phyloP scores from a whole-genome alignment of 2,329 filamentous ascomycete genomes.

The Penicillium hordei region DNA sequence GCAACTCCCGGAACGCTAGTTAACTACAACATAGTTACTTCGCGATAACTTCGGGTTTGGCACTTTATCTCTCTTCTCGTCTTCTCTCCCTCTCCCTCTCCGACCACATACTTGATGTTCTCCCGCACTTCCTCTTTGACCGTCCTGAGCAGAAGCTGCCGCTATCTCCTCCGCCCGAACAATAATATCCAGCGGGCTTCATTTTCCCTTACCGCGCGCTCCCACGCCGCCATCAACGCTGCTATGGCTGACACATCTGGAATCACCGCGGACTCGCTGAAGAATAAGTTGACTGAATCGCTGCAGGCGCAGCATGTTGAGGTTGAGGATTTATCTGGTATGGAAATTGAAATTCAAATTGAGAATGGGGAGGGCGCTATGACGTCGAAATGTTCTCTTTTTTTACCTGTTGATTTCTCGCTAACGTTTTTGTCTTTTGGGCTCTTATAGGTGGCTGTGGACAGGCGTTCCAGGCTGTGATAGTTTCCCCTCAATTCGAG shows the following conservation, averaged over 20 bases:
- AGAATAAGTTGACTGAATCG: constrained; percentile 65
- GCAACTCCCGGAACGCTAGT: background rate
- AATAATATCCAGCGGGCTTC: constrained; percentile 25
- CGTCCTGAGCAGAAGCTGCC: constrained; percentile 41
- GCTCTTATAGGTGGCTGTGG: constrained; percentile 62
- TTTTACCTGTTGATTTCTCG: background rate
- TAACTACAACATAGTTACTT: too few relatives aligned
- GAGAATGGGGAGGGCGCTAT: background rate
- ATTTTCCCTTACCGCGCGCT: constrained; percentile 38
- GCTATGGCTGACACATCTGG: constrained; percentile 53
- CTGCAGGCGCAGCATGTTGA: constrained; percentile 77
- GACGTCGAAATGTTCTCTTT: background rate
- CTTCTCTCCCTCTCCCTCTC: background rate
- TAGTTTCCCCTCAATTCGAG: constrained; percentile 68
- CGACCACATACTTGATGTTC: constrained; percentile 37
- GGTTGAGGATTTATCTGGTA: constrained; percentile 91
- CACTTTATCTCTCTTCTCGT: background rate
- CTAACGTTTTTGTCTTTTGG: background rate
- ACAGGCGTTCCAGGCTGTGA: constrained; percentile 68
- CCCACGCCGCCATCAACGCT: constrained; percentile 35
- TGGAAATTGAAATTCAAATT: constrained; percentile 21
- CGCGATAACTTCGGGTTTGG: constrained; percentile 15
- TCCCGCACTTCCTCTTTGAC: constrained; percentile 35
- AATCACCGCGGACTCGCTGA: constrained; percentile 73
- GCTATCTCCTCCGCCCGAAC: constrained; percentile 37